Conservation (phyloP, 345 rosid genomes). For the Brassica nigra region DNA sequence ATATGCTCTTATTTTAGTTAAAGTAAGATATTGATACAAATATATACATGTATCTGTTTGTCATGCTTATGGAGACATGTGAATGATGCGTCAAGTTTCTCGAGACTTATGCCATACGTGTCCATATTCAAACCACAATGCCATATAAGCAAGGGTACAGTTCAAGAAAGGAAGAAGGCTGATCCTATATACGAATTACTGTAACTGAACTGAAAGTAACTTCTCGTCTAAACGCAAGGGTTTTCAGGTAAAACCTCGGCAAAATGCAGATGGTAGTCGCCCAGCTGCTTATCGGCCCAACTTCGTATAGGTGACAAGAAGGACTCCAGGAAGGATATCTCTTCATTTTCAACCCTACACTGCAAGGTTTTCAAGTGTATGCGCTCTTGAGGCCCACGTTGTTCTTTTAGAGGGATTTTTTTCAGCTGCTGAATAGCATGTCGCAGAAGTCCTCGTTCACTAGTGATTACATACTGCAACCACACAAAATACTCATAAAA, state of each 20-base stretch:
- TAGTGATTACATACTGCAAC: slow-evolving; percentile 80
- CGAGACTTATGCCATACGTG: background rate
- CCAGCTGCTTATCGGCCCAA: slow-evolving; percentile 89
- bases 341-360: slow-evolving; percentile 68
- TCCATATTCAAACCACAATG: slow-evolving; percentile 16
- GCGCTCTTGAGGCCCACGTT: slow-evolving; percentile 97
- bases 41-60: background rate
- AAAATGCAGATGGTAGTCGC: slow-evolving; percentile 89
- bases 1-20: background rate
- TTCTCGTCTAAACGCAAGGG: background rate
- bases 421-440: slow-evolving; percentile 88
- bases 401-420: slow-evolving; percentile 84
- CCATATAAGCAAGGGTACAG: slow-evolving; percentile 9
- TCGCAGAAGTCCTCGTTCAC: slow-evolving; percentile 75
- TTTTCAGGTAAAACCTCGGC: slow-evolving; percentile 63
- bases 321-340: slow-evolving; percentile 72
- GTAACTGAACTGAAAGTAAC: slow-evolving; percentile 9
- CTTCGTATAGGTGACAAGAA: slow-evolving; percentile 81
- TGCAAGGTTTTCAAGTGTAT: slow-evolving; percentile 79
- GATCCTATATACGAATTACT: slow-evolving; percentile 7
- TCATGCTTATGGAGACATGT: slow-evolving; percentile 18
- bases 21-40: background rate
- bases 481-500: slow-evolving; percentile 39
- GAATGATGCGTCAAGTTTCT: slow-evolving; percentile 6
- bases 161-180: slow-evolving; percentile 1